Percentiles rank a stretch among this genome's conserved stretches.
Conservation (phyloP, 2,329 filamentous ascomycete genomes). For the Neofusicoccum ribis region DNA sequence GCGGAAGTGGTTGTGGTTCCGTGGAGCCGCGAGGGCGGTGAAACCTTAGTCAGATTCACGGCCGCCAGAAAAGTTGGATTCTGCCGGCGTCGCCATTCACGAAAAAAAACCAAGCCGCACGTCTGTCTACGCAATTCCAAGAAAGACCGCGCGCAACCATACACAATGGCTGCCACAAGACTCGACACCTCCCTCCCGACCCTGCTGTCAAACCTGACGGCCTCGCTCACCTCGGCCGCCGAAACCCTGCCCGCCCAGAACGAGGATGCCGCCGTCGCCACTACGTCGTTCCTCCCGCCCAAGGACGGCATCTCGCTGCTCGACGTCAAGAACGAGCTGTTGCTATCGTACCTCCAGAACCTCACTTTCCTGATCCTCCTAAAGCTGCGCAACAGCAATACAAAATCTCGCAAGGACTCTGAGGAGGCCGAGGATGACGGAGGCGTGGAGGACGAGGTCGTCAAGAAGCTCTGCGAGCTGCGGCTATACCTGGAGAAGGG, state of each 20-base stretch:
- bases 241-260: slow-evolving; percentile 43
- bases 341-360: slow-evolving; percentile 93
- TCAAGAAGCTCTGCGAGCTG: slow-evolving; percentile 85
- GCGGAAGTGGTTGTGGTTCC: no score
- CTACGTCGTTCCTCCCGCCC: slow-evolving; percentile 64
- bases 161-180: slow-evolving; percentile 17
- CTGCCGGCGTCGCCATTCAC: not conserved
- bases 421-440: slow-evolving; percentile 38
- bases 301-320: slow-evolving; percentile 89
- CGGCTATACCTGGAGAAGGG: slow-evolving; percentile 93
- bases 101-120: not conserved
- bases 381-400: slow-evolving; percentile 64
- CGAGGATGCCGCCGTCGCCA: slow-evolving; percentile 39
- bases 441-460: slow-evolving; percentile 62
- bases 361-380: slow-evolving; percentile 83
- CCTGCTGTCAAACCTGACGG: slow-evolving; percentile 48
- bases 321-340: slow-evolving; percentile 94
- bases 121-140: not conserved
- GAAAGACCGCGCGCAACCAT: not conserved
- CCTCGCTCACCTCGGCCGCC: slow-evolving; percentile 64
- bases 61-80: not conserved
- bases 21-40: not conserved
- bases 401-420: slow-evolving; percentile 25
- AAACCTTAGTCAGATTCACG: not conserved
- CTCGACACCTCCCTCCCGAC: slow-evolving; percentile 39